phyloP scores from a whole-genome alignment of 2,329 filamentous ascomycete genomes.

The Cucurbitaria berberidis region DNA sequence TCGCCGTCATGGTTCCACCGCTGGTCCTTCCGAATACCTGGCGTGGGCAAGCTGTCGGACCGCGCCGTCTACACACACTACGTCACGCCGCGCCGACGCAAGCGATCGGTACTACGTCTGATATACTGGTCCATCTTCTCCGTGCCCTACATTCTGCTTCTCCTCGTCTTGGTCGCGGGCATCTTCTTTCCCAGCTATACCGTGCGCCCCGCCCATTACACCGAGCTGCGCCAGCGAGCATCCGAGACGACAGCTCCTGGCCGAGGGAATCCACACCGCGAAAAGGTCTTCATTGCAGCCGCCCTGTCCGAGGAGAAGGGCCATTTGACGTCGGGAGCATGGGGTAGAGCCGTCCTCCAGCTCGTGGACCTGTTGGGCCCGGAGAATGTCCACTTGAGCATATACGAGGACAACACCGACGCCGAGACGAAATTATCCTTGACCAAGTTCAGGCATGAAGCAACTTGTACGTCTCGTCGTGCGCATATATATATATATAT shows the following conservation, averaged over 20 bases:
- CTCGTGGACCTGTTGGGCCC: constrained; percentile 70
- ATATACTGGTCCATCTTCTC: constrained; percentile 42
- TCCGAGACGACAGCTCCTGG: constrained; percentile 35
- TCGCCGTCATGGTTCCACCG: constrained; percentile 35
- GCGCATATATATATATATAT: no score
- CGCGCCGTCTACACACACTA: constrained; percentile 40
- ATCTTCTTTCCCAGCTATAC: constrained; percentile 65
- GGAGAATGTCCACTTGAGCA: constrained; percentile 72
- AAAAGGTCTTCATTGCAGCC: constrained; percentile 76
- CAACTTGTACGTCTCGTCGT: constrained; percentile 48
- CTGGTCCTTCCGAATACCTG: constrained; percentile 22
- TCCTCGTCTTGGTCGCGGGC: constrained; percentile 53
- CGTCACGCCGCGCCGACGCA: constrained; percentile 41
- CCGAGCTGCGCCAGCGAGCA: constrained; percentile 48
- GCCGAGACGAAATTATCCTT: constrained; percentile 62
- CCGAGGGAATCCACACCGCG: constrained; percentile 60
- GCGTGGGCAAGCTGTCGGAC: constrained; percentile 36
- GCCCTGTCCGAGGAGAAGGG: constrained; percentile 71
- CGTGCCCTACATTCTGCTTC: constrained; percentile 39
- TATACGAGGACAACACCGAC: constrained; percentile 76
- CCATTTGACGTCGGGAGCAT: constrained; percentile 65
- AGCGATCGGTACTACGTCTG: constrained; percentile 39
- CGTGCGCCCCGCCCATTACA: constrained; percentile 60
- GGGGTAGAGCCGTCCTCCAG: constrained; percentile 66
- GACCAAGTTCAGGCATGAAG: constrained; percentile 57